Evolutionary conservation across 257 asterid genomes (phyloP), one percentile per base, ranked within the genome.

Genomic region (Fraxinus anomala): DNA sequence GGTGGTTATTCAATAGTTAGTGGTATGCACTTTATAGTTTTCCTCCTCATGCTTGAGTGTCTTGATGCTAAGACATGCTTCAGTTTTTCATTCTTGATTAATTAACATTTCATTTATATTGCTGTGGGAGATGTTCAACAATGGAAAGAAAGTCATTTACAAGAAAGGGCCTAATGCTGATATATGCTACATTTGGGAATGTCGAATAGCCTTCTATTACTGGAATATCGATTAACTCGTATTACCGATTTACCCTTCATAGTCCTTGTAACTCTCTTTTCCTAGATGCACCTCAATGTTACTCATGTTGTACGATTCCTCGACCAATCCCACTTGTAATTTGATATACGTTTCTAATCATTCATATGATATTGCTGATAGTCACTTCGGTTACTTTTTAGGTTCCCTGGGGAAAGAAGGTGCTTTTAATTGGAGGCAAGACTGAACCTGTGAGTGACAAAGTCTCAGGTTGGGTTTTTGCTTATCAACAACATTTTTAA

Each of bases 321-420:
- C 9, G n/a, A 21, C 9, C 19, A 4, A 28, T 39, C 40, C 80
- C 70, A 34, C 79, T 56, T 79, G 42, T 47, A 56, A 66, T 65
- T n/a, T 37, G 69, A 51, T 23, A 24, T 37, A 39, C 6, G 68
- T 33, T 26, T 70, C 63, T 36, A 23, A 28, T 78, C 33, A 67
- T 65, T 83, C 73, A 28, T 72, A 70, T 21, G 56, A 65, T 67
- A 8, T 54, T 49, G 39, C 66, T 73, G 66, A 72, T 37, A 30
- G 49, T 42, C 61, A 44, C 76, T 23, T 69, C 39, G 73, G 68
- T 79, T 70, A 28, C 76, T 80, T 76, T 82, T 23, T 86, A 96
- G 99, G 92, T 96, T 61, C 91, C 98, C 47, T 93, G 99, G 99
- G 99, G 97, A 0, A 93, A 89, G 87, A 96, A 93, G 80, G 89